Percentiles rank a stretch among this genome's conserved stretches.
Evolutionary conservation across 768 basidiomycete genomes (phyloP).

Genomic region (Kwoniella newhampshirensis): DNA sequence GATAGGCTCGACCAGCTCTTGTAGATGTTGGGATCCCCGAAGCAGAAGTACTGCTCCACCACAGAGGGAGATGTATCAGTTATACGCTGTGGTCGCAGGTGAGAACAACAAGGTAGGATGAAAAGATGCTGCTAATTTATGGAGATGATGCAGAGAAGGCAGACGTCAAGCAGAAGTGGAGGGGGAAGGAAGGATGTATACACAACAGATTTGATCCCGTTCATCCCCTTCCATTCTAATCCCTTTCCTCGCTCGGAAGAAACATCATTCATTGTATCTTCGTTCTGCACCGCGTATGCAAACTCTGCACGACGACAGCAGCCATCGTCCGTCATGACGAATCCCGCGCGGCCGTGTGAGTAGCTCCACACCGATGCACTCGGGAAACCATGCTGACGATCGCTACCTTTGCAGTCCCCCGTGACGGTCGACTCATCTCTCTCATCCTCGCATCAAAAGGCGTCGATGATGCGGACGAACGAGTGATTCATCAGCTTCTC

Average conservation of each 20-base stretch:
- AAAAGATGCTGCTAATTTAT: too few relatives aligned
- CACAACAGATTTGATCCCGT: constrained; percentile 4
- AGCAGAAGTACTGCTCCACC: too few relatives aligned
- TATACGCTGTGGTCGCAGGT: too few relatives aligned
- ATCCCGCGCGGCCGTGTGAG: constrained; percentile 21
- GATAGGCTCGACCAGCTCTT: background rate
- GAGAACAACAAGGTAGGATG: too few relatives aligned
- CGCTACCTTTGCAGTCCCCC: constrained; percentile 48
- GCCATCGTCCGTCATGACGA: background rate
- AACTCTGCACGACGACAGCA: background rate
- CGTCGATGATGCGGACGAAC: constrained; percentile 55
- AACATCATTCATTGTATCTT: constrained; percentile 3
- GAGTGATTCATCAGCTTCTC: constrained; percentile 56
- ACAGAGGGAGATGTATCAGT: too few relatives aligned
- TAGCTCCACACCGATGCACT: background rate
- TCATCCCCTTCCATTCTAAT: constrained; percentile 1
- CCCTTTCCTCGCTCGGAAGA: too few relatives aligned
- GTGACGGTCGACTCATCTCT: constrained; percentile 55
- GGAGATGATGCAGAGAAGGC: too few relatives aligned
- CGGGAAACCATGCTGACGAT: too few relatives aligned
- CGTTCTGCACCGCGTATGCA: background rate
- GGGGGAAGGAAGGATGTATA: too few relatives aligned
- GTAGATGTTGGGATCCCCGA: too few relatives aligned
- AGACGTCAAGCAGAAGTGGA: too few relatives aligned
- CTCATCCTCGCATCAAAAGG: constrained; percentile 56